Evolutionary conservation across 2,329 filamentous ascomycete genomes (phyloP), one percentile per base, ranked within the genome.

Genomic region (Chrysoporthe puriensis): DNA sequence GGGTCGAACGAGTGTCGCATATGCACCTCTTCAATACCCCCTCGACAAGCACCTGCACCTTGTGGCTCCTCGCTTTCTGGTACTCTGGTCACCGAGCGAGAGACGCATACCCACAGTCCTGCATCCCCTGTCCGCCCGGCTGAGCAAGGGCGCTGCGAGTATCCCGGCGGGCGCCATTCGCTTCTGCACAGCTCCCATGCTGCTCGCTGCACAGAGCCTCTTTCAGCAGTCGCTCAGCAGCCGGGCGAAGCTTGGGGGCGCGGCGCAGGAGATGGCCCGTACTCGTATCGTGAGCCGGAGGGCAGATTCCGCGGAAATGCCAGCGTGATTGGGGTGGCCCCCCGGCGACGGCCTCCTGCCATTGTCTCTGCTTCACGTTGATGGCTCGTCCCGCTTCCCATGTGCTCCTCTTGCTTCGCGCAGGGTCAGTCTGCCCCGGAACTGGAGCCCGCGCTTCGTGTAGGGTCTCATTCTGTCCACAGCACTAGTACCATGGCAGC

Each of bases 1-100:
- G 14, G 48, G n/a, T 52, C 48, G 48, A 52, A 52, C 50, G 50
- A 52, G 50, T 32, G 26, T 52, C 50, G 50, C 50, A 32, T 52
- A 52, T 52, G 50, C 21, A 52, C 9, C 21, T 21, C 26, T 26
- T 26, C 26, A 26, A 26, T 52, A 52, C 50, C 21, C 21, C 50
- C 21, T 32, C 26, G 14, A 52, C 26, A 52, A 21, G 50, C 50
- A 52, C 50, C 50, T 4, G 50, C 50, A 52, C 48, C 48, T 26
- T 32, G 18, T 18, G 7, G 48, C 48, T 26, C 26, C 44, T 52
- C 36, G 48, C n/a, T 52, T 52, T 11, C 21, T 9, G 50, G 9
- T 32, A 11, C 21, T 32, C 21, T 14, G 50, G 11, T 52, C 50
- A 13, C 21, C 21, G 50, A 52, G 50, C 21, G 50, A 52, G 50